These are phyloP conservation scores for Ascochyta fabae DNA, from an alignment of 2,329 filamentous ascomycete genomes.

Conservation along the genomic window DNA sequence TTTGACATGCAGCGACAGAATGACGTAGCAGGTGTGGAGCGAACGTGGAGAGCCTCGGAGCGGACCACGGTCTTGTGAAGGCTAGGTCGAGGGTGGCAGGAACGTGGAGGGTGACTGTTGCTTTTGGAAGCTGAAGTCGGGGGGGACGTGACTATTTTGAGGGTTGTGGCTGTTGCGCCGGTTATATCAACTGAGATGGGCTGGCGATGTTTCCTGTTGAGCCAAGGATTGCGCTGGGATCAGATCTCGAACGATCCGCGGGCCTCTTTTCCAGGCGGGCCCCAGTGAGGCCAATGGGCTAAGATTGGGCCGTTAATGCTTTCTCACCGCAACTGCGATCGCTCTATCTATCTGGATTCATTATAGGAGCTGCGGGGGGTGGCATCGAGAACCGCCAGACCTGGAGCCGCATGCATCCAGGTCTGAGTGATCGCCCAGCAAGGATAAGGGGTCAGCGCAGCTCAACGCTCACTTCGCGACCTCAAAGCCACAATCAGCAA, in stretches of 20 bases:
- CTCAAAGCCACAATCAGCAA: slow-evolving; percentile 8
- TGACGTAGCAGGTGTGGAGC: slow-evolving; percentile 32
- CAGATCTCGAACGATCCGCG: slow-evolving; percentile 30
- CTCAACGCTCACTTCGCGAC: background rate
- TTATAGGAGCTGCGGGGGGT: slow-evolving; percentile 14
- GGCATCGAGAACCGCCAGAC: background rate
- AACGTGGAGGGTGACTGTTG: background rate
- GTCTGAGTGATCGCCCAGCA: slow-evolving; percentile 2
- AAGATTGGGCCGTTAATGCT: slow-evolving; percentile 27
- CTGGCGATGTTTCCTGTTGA: slow-evolving; percentile 38
- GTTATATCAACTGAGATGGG: slow-evolving; percentile 7
- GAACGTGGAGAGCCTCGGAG: slow-evolving; percentile 8
- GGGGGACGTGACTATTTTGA: slow-evolving; percentile 2
- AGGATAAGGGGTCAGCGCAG: background rate
- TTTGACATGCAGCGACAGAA: slow-evolving; percentile 27
- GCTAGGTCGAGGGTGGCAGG: slow-evolving; percentile 2
- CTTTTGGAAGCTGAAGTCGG: background rate
- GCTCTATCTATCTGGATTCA: background rate
- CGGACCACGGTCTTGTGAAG: slow-evolving; percentile 6
- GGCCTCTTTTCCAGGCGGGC: slow-evolving; percentile 20
- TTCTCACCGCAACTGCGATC: slow-evolving; percentile 16
- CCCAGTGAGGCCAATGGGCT: slow-evolving; percentile 17
- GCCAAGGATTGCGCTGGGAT: slow-evolving; percentile 35
- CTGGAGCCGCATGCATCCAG: background rate
- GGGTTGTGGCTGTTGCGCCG: slow-evolving; percentile 8